Base-by-base conservation (phyloP, 2,329 filamentous ascomycete genomes). In the Diplodia mutila region DNA sequence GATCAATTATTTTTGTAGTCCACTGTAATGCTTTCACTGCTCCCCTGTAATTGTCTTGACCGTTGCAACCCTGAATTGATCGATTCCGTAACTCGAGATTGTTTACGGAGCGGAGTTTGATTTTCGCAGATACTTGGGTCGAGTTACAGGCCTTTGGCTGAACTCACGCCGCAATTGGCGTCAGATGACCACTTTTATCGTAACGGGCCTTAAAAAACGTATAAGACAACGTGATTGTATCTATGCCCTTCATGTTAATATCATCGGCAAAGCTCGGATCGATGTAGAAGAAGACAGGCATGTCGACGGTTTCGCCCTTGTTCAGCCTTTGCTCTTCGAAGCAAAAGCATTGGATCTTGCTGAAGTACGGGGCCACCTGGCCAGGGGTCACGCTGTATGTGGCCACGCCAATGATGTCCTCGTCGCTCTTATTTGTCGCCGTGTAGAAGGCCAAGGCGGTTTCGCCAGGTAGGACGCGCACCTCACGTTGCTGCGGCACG, bases 201-300 rank as follows among this genome's bases (percentile, higher is more conserved):
- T 94, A 94, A 77, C 86, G 90, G 64, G 91, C 91, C 80, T 93
- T 99, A 80, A 99, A 99, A 78, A 99, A 99, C 0, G 95, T 99
- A 82, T 99, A 99, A 73, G 90, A 97, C 75, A 99, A 80, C 39
- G 95, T 99, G 66, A 99, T 93, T 1, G 94, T 97, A 82, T 97
- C 93, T 70, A 99, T 92, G 0, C 91, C 91, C 80, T 87, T 92
- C 94, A 97, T 98, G 71, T 91, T 94, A 63, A 94, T 83, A 79
- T 99, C 95, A 73, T 91, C 94, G 68, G 94, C 85, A 82, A 99
- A 90, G 76, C 98, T 95, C 0, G 95, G 95, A 76, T 99, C 95
- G 71, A 99, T 91, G 80, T 98, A 99, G 82, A 99, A 99, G 80
- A 99, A 99, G 0, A 99, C 96, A 0, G 95, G 96, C 96, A 99